Evolutionary conservation across 2,329 filamentous ascomycete genomes (phyloP), one percentile per base, ranked within the genome.

Genomic region (Nannizziopsis barbatae): DNA sequence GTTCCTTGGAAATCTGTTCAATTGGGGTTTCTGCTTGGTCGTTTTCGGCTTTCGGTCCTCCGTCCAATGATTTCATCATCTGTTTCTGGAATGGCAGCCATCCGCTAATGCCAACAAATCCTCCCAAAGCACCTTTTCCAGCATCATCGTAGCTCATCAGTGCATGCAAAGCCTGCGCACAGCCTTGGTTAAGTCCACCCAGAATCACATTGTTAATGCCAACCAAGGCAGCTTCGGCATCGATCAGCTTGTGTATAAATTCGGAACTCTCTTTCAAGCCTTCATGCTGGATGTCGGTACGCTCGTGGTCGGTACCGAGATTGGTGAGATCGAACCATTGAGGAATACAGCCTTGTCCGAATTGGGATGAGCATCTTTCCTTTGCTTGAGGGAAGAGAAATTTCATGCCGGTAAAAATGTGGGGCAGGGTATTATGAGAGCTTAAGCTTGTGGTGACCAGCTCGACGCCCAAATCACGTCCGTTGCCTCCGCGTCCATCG

Each of bases 71-170:
- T 5, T 59, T 57, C 15, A 63, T 54, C 3, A 72, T 58, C 10
- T 71, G 63, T 0, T 53, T 42, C 5, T 56, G 56, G 47, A 66
- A 72, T 2, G 68, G 64, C 1, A 72, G 52, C 53, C 60, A 72
- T 1, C 67, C 68, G 50, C 65, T 65, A 61, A 71, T 69, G 2
- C 69, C 69, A n/a, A 73, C 56, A 46, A 64, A 68, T 0, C 67
- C 69, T 0, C 67, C 68, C 53, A 55, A 42, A 5, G 42, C 20
- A 11, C 47, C 50, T 27, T 37, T 27, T 15, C 46, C 48, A 10
- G 42, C 47, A 43, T 44, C 46, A 39, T 51, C 51, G 38, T 50
- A 55, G 4, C 42, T 52, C 44, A 58, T 48, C 46, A 57, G 47
- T 15, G 52, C 50, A 40, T 50, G 48, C 17, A 59, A 33, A 15